Evolutionary conservation across 805 yeast genomes (phyloP), one percentile per base, ranked within the genome.

Genomic region (Limtongia smithiae): DNA sequence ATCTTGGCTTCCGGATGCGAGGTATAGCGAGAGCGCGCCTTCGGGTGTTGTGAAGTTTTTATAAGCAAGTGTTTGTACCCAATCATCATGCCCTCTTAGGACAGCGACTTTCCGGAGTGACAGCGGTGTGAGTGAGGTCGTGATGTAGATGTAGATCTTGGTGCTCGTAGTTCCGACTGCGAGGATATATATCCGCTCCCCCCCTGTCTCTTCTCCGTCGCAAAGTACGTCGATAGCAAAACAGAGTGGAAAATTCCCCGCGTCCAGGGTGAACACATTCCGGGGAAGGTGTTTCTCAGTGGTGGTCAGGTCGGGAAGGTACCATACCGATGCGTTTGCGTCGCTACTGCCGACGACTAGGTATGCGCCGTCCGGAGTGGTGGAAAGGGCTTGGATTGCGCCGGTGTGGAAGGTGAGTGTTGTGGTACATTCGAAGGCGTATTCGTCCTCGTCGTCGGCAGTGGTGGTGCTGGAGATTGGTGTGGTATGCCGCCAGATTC

Each of bases 1-100:
- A 66, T 93, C 99, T 63, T 93, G 96, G 1, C 96, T 83, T 0
- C 95, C 97, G 47, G 85, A 79, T 4, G 97, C 97, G 24, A 93
- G 70, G 2, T 86, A 64, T 59, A 75, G 79, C 51, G 79, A 81
- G 20, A 75, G 78, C 5, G 71, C 72, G 0, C 67, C 65, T 17
- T 70, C 73, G 0, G 24, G 35, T 8, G 45, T 41, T 34, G 70
- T 37, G 38, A 44, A 40, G 9, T 74, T 67, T 32, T 76, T 79
- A 62, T 87, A 79, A 1, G 81, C 75, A 27, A 93, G 68, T 12
- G 87, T 75, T 63, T 85, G 84, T 43, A 93, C 78, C 99, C 99
- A 93, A 67, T 90, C 96, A 67, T 93, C 98, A 65, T 93, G 98
- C 3, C 99, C 98, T 24, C 81, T 75, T 30, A 93, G 67, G 7